phyloP scores from a whole-genome alignment of 768 basidiomycete genomes.

The Fomitopsis serialis region DNA sequence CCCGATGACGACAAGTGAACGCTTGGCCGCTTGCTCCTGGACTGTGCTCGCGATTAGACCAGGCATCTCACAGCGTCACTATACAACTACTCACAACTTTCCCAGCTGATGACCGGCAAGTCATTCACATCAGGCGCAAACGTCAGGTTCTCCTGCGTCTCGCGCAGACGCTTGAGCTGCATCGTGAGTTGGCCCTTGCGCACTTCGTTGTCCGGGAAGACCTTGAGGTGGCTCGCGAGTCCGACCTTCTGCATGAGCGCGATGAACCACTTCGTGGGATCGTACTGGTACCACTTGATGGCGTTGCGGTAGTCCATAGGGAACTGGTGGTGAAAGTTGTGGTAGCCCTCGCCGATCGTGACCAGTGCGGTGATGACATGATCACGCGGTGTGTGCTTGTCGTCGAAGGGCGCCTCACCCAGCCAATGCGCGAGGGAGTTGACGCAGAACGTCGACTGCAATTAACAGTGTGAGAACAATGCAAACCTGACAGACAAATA shows the following conservation, averaged over 20 bases:
- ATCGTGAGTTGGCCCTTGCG: slow-evolving; percentile 77
- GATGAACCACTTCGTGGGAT: slow-evolving; percentile 82
- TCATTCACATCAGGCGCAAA: slow-evolving; percentile 58
- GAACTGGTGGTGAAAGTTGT: slow-evolving; percentile 69
- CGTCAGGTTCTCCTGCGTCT: slow-evolving; percentile 50
- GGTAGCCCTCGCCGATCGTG: slow-evolving; percentile 78
- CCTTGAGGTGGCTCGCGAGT: slow-evolving; percentile 74
- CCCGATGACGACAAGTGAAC: slow-evolving; percentile 65
- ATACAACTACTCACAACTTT: slow-evolving; percentile 53
- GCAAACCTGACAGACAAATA: neutral
- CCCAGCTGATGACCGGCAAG: slow-evolving; percentile 78
- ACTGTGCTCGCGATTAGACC: slow-evolving; percentile 32
- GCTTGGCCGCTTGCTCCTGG: slow-evolving; percentile 59
- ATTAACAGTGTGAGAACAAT: neutral
- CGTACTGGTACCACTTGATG: slow-evolving; percentile 62
- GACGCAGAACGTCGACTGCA: slow-evolving; percentile 48
- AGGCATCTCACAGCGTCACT: neutral
- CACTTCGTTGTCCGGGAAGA: slow-evolving; percentile 88
- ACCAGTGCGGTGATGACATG: slow-evolving; percentile 42
- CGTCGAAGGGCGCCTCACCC: slow-evolving; percentile 49
- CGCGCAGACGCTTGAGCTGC: slow-evolving; percentile 71
- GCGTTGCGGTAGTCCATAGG: slow-evolving; percentile 52
- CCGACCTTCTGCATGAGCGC: slow-evolving; percentile 53
- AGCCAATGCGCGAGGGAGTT: slow-evolving; percentile 58
- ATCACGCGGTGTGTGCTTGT: slow-evolving; percentile 49